Percentiles rank a stretch among this genome's conserved stretches.
Conservation (phyloP, 495 filamentous ascomycete genomes). For the Neurospora tetraspora region DNA sequence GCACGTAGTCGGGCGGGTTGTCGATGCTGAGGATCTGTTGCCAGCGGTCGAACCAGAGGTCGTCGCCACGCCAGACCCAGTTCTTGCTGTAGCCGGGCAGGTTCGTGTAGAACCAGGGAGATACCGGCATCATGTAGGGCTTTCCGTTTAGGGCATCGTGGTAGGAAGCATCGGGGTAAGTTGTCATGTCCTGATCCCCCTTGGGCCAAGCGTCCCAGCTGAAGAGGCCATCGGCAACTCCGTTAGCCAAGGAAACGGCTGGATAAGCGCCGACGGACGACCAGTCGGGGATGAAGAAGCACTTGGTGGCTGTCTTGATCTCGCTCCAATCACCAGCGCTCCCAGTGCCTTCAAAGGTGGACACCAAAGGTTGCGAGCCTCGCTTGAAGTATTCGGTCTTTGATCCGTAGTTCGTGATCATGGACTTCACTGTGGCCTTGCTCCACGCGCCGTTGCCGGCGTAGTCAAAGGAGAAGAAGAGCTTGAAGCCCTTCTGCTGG, state of each 20-base stretch:
- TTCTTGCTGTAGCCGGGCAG: conserved; percentile 55
- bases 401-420: conserved; percentile 17
- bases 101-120: conserved; percentile 59
- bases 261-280: conserved; percentile 12
- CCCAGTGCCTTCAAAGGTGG: conserved; percentile 20
- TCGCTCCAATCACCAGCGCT: conserved; percentile 14
- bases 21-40: background rate
- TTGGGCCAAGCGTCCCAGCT: conserved; percentile 29
- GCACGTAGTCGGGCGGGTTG: background rate
- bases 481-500: conserved; percentile 19
- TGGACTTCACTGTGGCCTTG: conserved; percentile 15
- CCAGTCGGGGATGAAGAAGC: conserved; percentile 24
- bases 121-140: conserved; percentile 41
- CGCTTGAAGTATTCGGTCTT: conserved; percentile 20
- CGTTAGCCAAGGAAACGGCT: background rate
- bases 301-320: conserved; percentile 18
- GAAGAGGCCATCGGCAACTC: conserved; percentile 24
- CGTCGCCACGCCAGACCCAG: conserved; percentile 58
- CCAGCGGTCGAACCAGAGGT: conserved; percentile 42
- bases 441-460: conserved; percentile 15
- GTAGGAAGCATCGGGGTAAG: conserved; percentile 15
- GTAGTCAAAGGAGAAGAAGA: conserved; percentile 34
- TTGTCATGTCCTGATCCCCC: conserved; percentile 41
- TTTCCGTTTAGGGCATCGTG: conserved; percentile 17
- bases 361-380: conserved; percentile 18